Base-by-base conservation (phyloP, 2,329 filamentous ascomycete species). In the Aspergillus hiratsukae region DNA sequence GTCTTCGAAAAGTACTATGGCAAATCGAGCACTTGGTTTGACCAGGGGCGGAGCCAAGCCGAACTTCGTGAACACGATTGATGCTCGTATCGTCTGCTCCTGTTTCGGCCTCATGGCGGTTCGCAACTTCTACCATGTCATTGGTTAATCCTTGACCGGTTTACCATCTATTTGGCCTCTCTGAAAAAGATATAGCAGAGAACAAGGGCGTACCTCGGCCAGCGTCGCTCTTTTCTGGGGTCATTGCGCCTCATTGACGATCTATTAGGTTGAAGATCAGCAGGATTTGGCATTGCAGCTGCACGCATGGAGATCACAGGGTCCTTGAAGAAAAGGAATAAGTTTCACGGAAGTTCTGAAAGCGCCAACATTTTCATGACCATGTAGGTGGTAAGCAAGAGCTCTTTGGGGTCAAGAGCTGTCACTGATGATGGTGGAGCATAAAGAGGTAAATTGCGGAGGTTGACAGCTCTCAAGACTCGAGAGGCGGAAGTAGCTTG, bases 1-100 rank as follows among this genome's bases (percentile, higher is more conserved):
- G 72, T 58, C 74, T 66, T 55, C 69, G 64, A 53, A 76, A 76
- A 11, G 64, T 71, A 49, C 67, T 74, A 53, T 69, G 62, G 56
- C 74, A 76, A 31, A 73, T 64, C 1, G 66, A 65, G 53, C 72
- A 75, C 61, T 67, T 65, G 9, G 68, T 63, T 52, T 66, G 65
- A 6, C 66, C 63, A 10, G 61, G 35, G 35, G 58, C 54, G 19
- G 53, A 58, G 54, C 40, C 54, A 25, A 54, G 53, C 29, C 58
- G 58, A 14, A 43, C 41, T 43, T 63, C 58, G 37, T 52, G 57
- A 31, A 60, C 56, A 48, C 54, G 48, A 45, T 49, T 51, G 49
- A 53, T 54, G 43, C 52, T 52, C 19, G 56, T 59, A 49, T 27
- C 52, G 37, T 56, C 60, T 17, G 58, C 52, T 25, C 49, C 48